Evolutionary conservation across 2,329 filamentous ascomycete genomes (phyloP), one percentile per base, ranked within the genome.

Genomic region (Aspergillus amoenus): DNA sequence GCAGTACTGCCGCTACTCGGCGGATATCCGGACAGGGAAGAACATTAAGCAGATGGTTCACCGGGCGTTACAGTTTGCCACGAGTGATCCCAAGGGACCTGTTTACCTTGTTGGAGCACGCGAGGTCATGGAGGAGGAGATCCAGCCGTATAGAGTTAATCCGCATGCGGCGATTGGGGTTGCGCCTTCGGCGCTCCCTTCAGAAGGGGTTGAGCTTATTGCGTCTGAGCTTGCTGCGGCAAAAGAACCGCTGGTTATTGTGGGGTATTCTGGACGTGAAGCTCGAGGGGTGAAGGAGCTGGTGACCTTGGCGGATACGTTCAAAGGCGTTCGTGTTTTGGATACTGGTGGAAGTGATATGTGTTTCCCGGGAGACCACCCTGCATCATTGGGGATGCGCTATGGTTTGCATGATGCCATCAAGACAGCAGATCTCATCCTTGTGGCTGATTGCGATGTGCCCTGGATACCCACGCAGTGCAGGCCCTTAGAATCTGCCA

Each of bases 41-140:
- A 96, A 95, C 67, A 85, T 95, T 59, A 95, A 95, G 79, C 91
- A 96, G 77, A 87, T 95, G 76, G 89, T 96, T 59, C 91, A 91
- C 69, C 87, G 91, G 1, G 91, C 91, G 0, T 73, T 96, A 55
- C 90, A 91, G 64, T 95, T 94, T 68, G 90, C 91, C 0, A 88
- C 78, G 47, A 90, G 86, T 27, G 88, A 88, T 52, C 91, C 91
- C 0, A 82, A 87, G 61, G 91, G 91, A 0, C 91, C 91, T 0
- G 90, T 92, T 0, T 95, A 96, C 65, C 78, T 96, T 4, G 85
- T 83, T 55, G 90, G 88, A 1, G 88, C 90, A 1, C 81, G 91
- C 61, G 91, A 96, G 73, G 85, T 91, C 1, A 90, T 96, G 85
- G 90, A 94, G 70, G 87, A 93, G 67, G 91, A 95, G 42, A 87